Evolutionary conservation across 768 basidiomycete species (phyloP).

Genomic region (Suillus brevipes): DNA sequence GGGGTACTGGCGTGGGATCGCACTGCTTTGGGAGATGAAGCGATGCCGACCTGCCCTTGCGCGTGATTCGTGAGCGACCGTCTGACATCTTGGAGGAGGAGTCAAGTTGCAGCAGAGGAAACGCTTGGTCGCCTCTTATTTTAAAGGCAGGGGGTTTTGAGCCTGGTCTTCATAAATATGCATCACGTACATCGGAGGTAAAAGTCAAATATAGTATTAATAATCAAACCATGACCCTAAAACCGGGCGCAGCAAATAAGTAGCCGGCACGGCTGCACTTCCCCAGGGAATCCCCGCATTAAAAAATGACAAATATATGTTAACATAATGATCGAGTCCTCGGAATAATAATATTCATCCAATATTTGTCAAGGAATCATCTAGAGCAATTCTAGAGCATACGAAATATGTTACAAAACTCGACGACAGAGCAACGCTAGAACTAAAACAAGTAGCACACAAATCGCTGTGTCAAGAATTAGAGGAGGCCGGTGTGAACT

Average conservation of each 20-base stretch:
- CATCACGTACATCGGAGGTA: neutral
- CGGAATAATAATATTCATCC: constrained; percentile 1
- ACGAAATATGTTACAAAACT: constrained; percentile 32
- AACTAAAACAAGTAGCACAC: constrained; percentile 66
- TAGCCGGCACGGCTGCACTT: neutral
- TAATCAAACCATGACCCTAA: constrained; percentile 1
- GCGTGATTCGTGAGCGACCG: neutral
- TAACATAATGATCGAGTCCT: constrained; percentile 8
- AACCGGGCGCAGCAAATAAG: neutral
- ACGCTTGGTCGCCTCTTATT: neutral
- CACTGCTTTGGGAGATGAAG: constrained; percentile 25
- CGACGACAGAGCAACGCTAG: constrained; percentile 69
- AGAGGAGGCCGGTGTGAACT: constrained; percentile 50
- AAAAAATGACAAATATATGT: neutral
- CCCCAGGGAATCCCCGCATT: constrained; percentile 5
- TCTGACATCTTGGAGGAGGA: neutral
- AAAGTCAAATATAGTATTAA: neutral
- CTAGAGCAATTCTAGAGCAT: constrained; percentile 1
- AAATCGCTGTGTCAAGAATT: constrained; percentile 72
- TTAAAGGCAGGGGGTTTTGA: neutral
- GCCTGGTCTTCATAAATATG: neutral
- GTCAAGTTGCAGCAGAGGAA: neutral
- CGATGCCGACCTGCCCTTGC: constrained; percentile 21
- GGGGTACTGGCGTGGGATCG: constrained; percentile 53
- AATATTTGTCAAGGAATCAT: neutral